These are phyloP conservation scores for Furcasterigmium furcatum DNA, from an alignment of 2,329 filamentous ascomycete genomes.

Conservation along the genomic window DNA sequence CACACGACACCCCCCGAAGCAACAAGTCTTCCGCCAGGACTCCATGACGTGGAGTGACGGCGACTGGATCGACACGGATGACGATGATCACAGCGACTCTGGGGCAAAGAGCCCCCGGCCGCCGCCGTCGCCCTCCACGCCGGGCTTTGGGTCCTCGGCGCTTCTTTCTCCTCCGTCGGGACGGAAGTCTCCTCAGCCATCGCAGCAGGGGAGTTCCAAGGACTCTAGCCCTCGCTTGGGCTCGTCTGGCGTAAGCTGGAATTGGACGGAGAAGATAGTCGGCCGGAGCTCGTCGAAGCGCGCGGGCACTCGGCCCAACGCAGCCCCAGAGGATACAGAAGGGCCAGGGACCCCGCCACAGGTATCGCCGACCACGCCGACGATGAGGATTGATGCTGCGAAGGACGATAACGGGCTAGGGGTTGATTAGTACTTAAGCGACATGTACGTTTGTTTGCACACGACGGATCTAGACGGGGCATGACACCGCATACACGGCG, in stretches of 20 bases:
- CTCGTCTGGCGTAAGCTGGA: constrained; percentile 32
- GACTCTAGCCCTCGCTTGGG: too few species aligned
- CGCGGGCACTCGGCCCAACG: neutral
- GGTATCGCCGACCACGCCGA: neutral
- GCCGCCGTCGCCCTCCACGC: neutral
- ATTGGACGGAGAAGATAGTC: constrained; percentile 53
- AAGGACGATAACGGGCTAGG: neutral
- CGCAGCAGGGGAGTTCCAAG: constrained; percentile 9
- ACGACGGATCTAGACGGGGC: too few species aligned
- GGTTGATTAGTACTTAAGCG: neutral
- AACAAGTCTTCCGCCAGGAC: constrained; percentile 29
- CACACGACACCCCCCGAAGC: constrained; percentile 3
- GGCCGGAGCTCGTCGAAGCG: constrained; percentile 26
- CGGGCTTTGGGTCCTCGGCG: neutral
- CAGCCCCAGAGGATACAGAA: neutral
- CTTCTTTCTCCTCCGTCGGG: neutral
- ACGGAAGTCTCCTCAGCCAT: constrained; percentile 2
- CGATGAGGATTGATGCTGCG: neutral
- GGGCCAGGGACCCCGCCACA: too few species aligned
- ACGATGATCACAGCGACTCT: constrained; percentile 32
- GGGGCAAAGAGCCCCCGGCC: constrained; percentile 7
- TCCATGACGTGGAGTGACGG: constrained; percentile 64
- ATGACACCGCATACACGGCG: neutral
- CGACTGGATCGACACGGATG: constrained; percentile 56
- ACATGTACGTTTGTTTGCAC: too few species aligned